Percentiles rank a stretch among this genome's conserved stretches.
Conservation (phyloP, 257 asterid genomes). For the Dorcoceras hygrometricum region DNA sequence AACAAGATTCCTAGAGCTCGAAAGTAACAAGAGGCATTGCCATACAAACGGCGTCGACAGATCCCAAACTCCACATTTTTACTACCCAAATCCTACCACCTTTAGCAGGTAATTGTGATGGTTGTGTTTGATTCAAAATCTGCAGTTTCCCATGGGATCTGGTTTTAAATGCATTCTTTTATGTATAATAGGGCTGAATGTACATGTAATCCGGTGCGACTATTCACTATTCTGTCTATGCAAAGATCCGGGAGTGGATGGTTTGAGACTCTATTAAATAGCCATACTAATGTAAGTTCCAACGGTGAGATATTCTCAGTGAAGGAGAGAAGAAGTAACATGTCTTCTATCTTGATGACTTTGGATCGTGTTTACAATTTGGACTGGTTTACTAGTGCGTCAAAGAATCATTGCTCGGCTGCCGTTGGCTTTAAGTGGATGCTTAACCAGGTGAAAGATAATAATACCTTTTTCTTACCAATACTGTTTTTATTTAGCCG, state of each 20-base stretch:
- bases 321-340: constrained; percentile 61
- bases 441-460: constrained; percentile 74
- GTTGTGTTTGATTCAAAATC: background rate
- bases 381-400: constrained; percentile 78
- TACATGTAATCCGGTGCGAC: constrained; percentile 75
- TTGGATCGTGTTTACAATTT: constrained; percentile 77
- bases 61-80: constrained; percentile 57
- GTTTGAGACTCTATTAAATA: constrained; percentile 90
- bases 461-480: background rate
- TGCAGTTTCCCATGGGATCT: background rate
- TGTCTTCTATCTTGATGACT: constrained; percentile 56
- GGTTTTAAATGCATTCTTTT: background rate
- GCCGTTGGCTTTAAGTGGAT: constrained; percentile 98
- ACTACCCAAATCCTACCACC: constrained; percentile 79
- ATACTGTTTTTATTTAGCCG: background rate
- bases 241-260: constrained; percentile 99
- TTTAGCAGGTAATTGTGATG: constrained; percentile 50
- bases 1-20: constrained; percentile 32
- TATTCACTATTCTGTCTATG: constrained; percentile 76
- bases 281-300: constrained; percentile 82
- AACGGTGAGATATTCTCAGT: constrained; percentile 86
- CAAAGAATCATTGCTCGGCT: constrained; percentile 87
- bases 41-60: constrained; percentile 33
- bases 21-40: constrained; percentile 38
- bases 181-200: constrained; percentile 61